phyloP scores from a whole-genome alignment of 225 moss, liverwort and hornwort genomes.

The Ulota crispa region DNA sequence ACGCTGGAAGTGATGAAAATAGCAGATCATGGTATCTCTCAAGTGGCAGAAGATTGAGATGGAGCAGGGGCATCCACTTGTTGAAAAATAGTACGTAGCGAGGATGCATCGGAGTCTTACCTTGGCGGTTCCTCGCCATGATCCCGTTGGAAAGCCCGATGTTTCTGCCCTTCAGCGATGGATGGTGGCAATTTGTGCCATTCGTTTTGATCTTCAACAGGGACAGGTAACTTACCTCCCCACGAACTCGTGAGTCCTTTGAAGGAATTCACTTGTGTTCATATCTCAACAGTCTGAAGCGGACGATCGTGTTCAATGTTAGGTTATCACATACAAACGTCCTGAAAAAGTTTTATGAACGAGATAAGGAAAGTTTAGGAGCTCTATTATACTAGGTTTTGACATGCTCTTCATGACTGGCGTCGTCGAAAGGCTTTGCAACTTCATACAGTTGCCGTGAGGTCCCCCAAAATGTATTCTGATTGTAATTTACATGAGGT shows the following conservation, averaged over 20 bases:
- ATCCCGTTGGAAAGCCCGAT: conserved; percentile 69
- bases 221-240: conserved; percentile 64
- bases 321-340: background rate
- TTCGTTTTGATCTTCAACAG: conserved; percentile 98
- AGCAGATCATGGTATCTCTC: conserved; percentile 28
- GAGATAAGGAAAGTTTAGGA: background rate
- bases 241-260: conserved; percentile 16
- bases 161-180: conserved; percentile 75
- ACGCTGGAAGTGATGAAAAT: conserved; percentile 23
- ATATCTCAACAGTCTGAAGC: conserved; percentile 17
- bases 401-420: conserved; percentile 5
- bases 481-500: background rate
- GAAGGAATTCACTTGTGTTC: conserved; percentile 5
- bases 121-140: conserved; percentile 65
- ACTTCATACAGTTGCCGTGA: background rate
- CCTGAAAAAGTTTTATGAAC: background rate
- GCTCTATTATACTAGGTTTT: background rate
- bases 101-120: conserved; percentile 79
- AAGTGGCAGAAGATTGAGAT: conserved; percentile 32
- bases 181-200: conserved; percentile 92
- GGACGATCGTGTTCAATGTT: conserved; percentile 4
- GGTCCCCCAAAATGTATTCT: background rate
- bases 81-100: conserved; percentile 35
- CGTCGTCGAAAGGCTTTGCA: background rate
- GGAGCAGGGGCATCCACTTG: conserved; percentile 35